Conservation (phyloP, 176 grass and related monocot species). For the Eleusine indica region DNA sequence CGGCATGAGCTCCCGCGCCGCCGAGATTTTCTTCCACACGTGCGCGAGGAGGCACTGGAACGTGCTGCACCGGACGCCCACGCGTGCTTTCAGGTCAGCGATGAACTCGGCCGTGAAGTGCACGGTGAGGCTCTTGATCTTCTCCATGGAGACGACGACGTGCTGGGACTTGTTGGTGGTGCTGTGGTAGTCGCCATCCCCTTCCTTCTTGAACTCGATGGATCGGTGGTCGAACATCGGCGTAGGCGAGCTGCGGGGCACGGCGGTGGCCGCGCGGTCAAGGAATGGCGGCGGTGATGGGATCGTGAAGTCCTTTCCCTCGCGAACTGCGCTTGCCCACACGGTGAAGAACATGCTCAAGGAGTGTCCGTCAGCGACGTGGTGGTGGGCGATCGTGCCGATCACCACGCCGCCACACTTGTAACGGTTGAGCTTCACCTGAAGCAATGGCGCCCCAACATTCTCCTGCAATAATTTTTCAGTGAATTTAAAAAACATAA, state of each 20-base stretch:
- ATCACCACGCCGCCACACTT: constrained; percentile 45
- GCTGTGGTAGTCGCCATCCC: neutral
- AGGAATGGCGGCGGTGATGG: constrained; percentile 17
- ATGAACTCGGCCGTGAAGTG: constrained; percentile 44
- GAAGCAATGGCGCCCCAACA: neutral
- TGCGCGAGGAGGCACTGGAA: constrained; percentile 55
- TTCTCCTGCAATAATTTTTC: neutral
- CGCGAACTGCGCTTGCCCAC: constrained; percentile 36
- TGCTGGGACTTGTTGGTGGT: neutral
- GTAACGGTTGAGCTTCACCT: constrained; percentile 10
- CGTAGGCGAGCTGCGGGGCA: neutral
- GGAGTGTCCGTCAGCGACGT: constrained; percentile 45
- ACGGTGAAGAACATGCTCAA: constrained; percentile 37
- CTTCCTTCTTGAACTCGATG: constrained; percentile 40
- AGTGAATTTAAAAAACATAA: no score
- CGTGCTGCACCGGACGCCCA: constrained; percentile 39
- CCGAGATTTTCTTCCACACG: constrained; percentile 53
- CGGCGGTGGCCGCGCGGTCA: neutral
- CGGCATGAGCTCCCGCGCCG: constrained; percentile 31
- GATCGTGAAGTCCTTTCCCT: neutral
- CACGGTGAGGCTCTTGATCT: constrained; percentile 14
- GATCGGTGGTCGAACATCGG: constrained; percentile 35
- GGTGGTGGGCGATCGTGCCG: constrained; percentile 25
- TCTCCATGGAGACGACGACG: neutral
- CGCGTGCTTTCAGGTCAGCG: constrained; percentile 25